These are phyloP conservation scores for Malassezia brasiliensis DNA, from an alignment of 1,284 basidiomycete species.

Conservation along the genomic window DNA sequence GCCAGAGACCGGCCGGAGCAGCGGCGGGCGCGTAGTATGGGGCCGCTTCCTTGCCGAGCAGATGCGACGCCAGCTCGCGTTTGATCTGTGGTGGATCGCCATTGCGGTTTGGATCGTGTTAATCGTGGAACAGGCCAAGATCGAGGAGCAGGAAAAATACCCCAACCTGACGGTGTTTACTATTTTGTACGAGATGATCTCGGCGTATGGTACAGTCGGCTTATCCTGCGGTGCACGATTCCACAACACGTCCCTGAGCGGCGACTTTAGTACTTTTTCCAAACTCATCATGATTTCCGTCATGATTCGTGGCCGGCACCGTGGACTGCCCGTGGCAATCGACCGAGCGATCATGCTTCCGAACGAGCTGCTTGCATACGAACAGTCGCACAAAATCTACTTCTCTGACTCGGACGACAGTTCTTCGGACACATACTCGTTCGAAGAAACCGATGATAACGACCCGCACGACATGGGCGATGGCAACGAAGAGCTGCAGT, in stretches of 20 bases:
- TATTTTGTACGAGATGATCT: conserved; percentile 66
- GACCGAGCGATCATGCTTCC: conserved; percentile 60
- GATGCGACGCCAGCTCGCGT: conserved; percentile 74
- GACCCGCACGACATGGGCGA: neutral
- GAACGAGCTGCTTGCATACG: conserved; percentile 20
- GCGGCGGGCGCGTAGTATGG: conserved; percentile 53
- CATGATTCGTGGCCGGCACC: conserved; percentile 86
- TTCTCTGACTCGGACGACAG: neutral
- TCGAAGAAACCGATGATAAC: neutral
- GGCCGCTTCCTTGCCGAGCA: conserved; percentile 67
- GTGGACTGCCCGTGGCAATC: conserved; percentile 66
- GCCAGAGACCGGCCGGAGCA: neutral
- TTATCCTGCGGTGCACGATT: conserved; percentile 60
- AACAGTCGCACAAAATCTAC: neutral
- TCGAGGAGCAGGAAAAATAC: conserved; percentile 28
- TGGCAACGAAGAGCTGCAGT: neutral
- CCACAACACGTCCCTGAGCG: conserved; percentile 65
- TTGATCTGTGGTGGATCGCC: conserved; percentile 51
- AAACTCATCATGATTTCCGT: conserved; percentile 70
- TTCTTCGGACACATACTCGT: neutral
- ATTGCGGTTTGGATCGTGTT: conserved; percentile 47
- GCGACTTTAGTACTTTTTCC: conserved; percentile 66
- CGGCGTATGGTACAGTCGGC: conserved; percentile 54
- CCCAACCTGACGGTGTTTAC: conserved; percentile 53
- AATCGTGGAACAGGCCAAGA: conserved; percentile 41